Conservation (phyloP, 1,284 basidiomycete genomes). For the Marasmius oreades region DNA sequence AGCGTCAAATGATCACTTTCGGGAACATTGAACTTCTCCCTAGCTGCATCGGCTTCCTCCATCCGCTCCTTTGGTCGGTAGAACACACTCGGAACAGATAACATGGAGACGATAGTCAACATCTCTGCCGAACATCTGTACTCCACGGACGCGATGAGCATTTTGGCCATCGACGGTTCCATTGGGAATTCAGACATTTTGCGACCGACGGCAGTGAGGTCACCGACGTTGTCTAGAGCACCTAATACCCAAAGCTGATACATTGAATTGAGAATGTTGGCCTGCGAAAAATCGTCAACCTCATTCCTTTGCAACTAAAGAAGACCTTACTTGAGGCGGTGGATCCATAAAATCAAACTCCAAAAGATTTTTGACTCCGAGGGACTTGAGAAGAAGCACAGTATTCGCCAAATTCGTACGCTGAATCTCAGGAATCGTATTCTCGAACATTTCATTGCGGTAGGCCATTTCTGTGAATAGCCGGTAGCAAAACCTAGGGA, state of each 20-base stretch:
- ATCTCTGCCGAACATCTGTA: conserved; percentile 93
- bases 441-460: conserved; percentile 87
- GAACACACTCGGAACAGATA: conserved; percentile 96
- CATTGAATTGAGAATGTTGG: conserved; percentile 96
- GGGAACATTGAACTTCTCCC: conserved; percentile 98
- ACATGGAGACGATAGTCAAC: conserved; percentile 98
- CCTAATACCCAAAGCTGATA: conserved; percentile 99
- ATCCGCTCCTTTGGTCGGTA: conserved; percentile 93
- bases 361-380: conserved; percentile 95
- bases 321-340: conserved; percentile 73
- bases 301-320: conserved; percentile 49
- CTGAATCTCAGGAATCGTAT: conserved; percentile 98
- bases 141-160: conserved; percentile 94
- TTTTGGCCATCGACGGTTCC: conserved; percentile 98
- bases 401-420: conserved; percentile 97
- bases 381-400: conserved; percentile 88
- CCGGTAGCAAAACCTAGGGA: conserved; percentile 86
- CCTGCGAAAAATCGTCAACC: conserved; percentile 37
- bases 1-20: conserved; percentile 97
- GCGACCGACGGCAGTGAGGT: conserved; percentile 86
- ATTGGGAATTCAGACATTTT: conserved; percentile 99
- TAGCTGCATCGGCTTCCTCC: conserved; percentile 94
- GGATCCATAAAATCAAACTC: conserved; percentile 99
- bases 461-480: conserved; percentile 86
- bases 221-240: conserved; percentile 96